Evolutionary conservation across 768 basidiomycete genomes (phyloP), one percentile per base, ranked within the genome.

Genomic region (Collybiopsis confluens): DNA sequence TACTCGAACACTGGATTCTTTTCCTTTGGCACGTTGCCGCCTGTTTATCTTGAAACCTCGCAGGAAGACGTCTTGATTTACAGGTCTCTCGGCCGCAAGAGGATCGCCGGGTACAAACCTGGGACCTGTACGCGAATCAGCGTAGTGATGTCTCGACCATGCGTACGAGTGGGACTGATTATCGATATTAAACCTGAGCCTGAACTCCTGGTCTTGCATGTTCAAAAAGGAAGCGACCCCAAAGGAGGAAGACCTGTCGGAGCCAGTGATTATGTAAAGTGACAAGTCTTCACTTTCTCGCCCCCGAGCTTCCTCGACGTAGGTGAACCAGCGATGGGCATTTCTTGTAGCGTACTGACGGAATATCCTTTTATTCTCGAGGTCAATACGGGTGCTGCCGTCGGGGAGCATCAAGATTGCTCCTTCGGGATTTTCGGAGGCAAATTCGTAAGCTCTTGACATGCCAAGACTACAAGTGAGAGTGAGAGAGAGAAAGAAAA

Each of bases 201-300:
- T 41, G 0, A 42, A n/a, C 13, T 52, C 26, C 11, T 52, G 50
- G n/a, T 42, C 35, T 16, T 52, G 50, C 13, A 36, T 6, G 24
- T 54, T 54, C 28, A 27, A 45, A 36, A 54, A 54, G 11, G 52
- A 54, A 11, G 52, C 52, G 8, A 46, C 45, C 3, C 43, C 52
- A 24, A 40, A 54, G 21, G 52, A 45, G 21, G 42, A 44, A 23
- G 52, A 16, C 43, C 30, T 28, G 52, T 54, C 52, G 43, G 38
- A 45, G 27, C 52, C 52, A 20, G 52, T 54, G 43, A 54, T 54
- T 35, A 54, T 44, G 23, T 54, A 54, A 40, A 54, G 43, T 6
- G 52, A 54, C n/a, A 44, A 21, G 24, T 44, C 43, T 27, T 44
- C 36, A 20, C 26, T 30, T 24, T 54, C 52, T 27, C 52, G 52